Percentiles rank a stretch among this genome's conserved stretches.
phyloP scores from a whole-genome alignment of 495 filamentous ascomycete genomes.

The Penicillium parvum region DNA sequence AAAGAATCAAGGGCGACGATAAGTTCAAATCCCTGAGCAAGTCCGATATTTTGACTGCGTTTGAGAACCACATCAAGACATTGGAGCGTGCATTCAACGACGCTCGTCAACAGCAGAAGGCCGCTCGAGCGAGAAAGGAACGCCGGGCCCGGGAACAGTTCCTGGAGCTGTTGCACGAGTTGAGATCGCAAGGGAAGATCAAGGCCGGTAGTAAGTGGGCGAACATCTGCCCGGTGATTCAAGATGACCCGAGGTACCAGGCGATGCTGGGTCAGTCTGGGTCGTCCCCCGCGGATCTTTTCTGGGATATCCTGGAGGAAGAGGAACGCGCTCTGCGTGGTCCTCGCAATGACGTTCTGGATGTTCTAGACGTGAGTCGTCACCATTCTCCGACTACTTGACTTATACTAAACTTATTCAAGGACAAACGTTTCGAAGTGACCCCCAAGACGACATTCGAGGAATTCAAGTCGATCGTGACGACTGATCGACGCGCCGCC shows the following conservation, averaged over 20 bases:
- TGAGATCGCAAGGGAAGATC: constrained; percentile 74
- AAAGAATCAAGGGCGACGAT: constrained; percentile 75
- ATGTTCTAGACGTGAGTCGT: constrained; percentile 77
- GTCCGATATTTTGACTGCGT: constrained; percentile 85
- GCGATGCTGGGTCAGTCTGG: constrained; percentile 83
- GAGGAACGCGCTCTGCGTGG: constrained; percentile 79
- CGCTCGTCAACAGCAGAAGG: constrained; percentile 79
- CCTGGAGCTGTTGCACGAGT: constrained; percentile 63
- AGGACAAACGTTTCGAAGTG: constrained; percentile 91
- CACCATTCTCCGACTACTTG: background rate
- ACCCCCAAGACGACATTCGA: constrained; percentile 79
- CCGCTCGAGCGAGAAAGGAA: constrained; percentile 70
- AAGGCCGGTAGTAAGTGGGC: constrained; percentile 90
- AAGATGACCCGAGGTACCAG: constrained; percentile 77
- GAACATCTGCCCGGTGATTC: constrained; percentile 70
- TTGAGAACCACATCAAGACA: constrained; percentile 90
- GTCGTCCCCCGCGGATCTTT: constrained; percentile 87
- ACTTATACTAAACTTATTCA: constrained; percentile 17
- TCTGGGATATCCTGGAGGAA: constrained; percentile 96
- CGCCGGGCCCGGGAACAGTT: constrained; percentile 82
- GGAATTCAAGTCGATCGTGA: constrained; percentile 74
- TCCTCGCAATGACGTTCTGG: constrained; percentile 78
- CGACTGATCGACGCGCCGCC: constrained; percentile 78
- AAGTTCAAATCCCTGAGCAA: constrained; percentile 86
- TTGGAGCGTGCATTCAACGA: constrained; percentile 89